Percentiles rank a stretch among this genome's conserved stretches.
Conservation (phyloP, 495 filamentous ascomycete species). For the Penicillium ochrochloron region DNA sequence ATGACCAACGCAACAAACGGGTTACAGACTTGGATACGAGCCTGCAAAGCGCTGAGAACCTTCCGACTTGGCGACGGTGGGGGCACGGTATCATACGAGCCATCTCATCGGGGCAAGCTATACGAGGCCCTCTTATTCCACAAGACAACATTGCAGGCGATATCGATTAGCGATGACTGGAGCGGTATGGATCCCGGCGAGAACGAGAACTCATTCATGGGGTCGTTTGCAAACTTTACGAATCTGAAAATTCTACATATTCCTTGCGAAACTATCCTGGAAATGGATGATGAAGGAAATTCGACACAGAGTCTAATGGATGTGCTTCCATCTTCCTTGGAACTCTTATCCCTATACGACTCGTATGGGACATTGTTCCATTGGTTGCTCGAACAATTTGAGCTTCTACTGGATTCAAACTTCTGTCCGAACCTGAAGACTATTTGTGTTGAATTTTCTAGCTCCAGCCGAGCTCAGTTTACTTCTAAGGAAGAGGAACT, state of each 20-base stretch:
- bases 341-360: background rate
- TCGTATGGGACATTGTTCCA: background rate
- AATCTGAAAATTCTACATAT: background rate
- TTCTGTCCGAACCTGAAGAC: background rate
- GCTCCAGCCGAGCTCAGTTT: background rate
- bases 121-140: background rate
- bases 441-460: background rate
- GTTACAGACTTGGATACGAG: background rate
- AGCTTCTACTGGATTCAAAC: background rate
- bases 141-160: background rate
- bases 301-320: background rate
- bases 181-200: background rate
- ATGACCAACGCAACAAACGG: background rate
- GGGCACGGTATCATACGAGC: background rate
- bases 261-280: background rate
- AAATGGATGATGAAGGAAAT: background rate
- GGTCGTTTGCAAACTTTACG: slow-evolving; percentile 1
- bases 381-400: background rate
- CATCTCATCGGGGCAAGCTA: background rate
- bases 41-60: background rate
- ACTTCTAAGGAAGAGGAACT: background rate
- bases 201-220: background rate
- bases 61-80: background rate
- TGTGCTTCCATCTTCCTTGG: background rate
- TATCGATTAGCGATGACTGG: background rate